A percentile compares a stretch with the other conserved stretches of the same genome.
Conservation (phyloP, 2,329 filamentous ascomycete species). For the Apiospora aurea region DNA sequence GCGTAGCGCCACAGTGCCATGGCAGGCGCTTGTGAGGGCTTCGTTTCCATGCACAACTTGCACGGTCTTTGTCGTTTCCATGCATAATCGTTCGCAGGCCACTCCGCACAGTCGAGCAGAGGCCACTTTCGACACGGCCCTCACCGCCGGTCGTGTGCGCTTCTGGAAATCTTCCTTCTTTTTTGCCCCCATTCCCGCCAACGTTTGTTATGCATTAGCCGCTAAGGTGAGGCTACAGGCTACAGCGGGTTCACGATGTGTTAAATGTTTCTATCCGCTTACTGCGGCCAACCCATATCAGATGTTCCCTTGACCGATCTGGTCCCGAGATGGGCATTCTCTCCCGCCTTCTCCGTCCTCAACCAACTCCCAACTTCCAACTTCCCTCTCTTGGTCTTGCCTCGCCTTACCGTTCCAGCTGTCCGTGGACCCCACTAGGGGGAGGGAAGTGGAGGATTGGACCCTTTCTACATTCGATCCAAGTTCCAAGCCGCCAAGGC, state of each 20-base stretch:
- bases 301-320: not conserved
- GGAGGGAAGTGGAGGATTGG: not conserved
- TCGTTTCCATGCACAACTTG: slow-evolving; percentile 9
- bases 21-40: not conserved
- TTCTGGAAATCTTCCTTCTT: slow-evolving; percentile 7
- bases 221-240: not conserved
- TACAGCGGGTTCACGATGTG: slow-evolving; percentile 13
- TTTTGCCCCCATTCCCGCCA: slow-evolving; percentile 6
- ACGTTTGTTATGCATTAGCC: not conserved
- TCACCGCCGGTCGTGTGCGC: not conserved
- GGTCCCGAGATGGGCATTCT: not conserved
- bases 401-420: slow-evolving; percentile 20
- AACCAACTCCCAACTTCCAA: no score
- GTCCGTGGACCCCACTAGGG: not conserved
- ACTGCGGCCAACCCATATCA: slow-evolving; percentile 3
- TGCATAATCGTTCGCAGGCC: not conserved
- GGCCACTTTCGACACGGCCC: not conserved
- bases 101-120: not conserved
- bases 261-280: slow-evolving; percentile 3
- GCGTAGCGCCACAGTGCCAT: not conserved
- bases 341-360: not conserved
- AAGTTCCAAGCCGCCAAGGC: slow-evolving; percentile 10
- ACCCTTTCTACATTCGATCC: slow-evolving; percentile 17
- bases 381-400: not conserved
- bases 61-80: not conserved